Percentiles rank a stretch among this genome's conserved stretches.
Conservation (phyloP, 257 asterid species). For the Solanum clarkiae region DNA sequence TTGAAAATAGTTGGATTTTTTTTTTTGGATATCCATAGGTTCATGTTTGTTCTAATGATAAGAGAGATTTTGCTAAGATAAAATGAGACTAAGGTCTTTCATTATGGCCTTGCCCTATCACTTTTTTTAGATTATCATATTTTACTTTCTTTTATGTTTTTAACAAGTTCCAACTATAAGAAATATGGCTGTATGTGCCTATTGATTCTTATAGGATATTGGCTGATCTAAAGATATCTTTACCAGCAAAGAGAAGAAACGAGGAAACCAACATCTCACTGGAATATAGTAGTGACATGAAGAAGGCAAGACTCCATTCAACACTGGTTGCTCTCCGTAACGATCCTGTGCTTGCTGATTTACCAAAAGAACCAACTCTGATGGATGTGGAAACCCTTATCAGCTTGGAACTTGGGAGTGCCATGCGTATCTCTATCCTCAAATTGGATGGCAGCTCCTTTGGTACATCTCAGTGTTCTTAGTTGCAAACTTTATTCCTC, state of each 20-base stretch:
- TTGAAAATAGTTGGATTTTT: background rate
- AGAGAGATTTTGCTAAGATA: background rate
- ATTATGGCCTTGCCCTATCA: background rate
- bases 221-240: background rate
- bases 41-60: background rate
- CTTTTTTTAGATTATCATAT: background rate
- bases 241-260: conserved; percentile 5
- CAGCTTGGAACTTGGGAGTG: conserved; percentile 90
- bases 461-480: conserved; percentile 25
- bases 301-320: conserved; percentile 58
- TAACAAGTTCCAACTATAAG: background rate
- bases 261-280: conserved; percentile 28
- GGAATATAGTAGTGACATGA: conserved; percentile 46
- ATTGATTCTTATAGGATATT: background rate
- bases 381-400: conserved; percentile 85
- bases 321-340: conserved; percentile 53
- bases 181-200: background rate
- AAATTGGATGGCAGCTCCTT: conserved; percentile 54
- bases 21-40: background rate
- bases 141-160: background rate
- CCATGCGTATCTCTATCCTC: conserved; percentile 73
- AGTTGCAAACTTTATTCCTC: conserved; percentile 17
- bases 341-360: conserved; percentile 80
- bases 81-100: background rate
- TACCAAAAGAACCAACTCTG: conserved; percentile 61